Evolutionary conservation across 768 basidiomycete species (phyloP).

Genomic region (Chalciporus piperatus): DNA sequence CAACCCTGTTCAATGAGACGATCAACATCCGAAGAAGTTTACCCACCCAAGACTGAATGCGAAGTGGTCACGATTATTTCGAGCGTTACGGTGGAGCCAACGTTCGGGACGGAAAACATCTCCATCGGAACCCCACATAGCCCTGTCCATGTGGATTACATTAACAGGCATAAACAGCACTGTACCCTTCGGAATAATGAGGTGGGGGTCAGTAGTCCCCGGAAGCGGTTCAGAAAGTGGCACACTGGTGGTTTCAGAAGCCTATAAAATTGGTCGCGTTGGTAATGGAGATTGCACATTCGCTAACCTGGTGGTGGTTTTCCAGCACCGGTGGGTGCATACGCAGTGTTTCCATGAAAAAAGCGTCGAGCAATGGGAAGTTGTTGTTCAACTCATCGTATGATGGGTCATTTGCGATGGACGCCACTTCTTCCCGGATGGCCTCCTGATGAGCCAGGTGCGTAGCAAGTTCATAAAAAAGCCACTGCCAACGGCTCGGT

Average conservation of each 20-base stretch:
- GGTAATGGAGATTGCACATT: not conserved
- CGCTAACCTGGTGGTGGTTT: slow-evolving; percentile 58
- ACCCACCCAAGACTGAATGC: slow-evolving; percentile 60
- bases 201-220: slow-evolving; percentile 39
- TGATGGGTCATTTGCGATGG: slow-evolving; percentile 43
- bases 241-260: slow-evolving; percentile 48
- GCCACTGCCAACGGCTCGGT: slow-evolving; percentile 45
- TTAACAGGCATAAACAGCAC: slow-evolving; percentile 53
- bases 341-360: slow-evolving; percentile 59
- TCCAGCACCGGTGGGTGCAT: slow-evolving; percentile 61
- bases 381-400: slow-evolving; percentile 49
- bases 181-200: slow-evolving; percentile 57
- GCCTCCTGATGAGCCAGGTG: slow-evolving; percentile 50
- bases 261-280: slow-evolving; percentile 30
- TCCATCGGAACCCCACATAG: slow-evolving; percentile 61
- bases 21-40: not conserved
- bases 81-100: slow-evolving; percentile 49
- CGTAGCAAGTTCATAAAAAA: slow-evolving; percentile 58
- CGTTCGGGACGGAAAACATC: slow-evolving; percentile 57
- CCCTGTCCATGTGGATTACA: slow-evolving; percentile 52
- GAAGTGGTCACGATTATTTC: slow-evolving; percentile 44
- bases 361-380: slow-evolving; percentile 57
- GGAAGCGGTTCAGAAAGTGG: slow-evolving; percentile 54
- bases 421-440: slow-evolving; percentile 56
- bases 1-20: slow-evolving; percentile 12